These are phyloP conservation scores for Diutina sp. DNA, from an alignment of 1,139 yeast genomes.

Conservation along the genomic window DNA sequence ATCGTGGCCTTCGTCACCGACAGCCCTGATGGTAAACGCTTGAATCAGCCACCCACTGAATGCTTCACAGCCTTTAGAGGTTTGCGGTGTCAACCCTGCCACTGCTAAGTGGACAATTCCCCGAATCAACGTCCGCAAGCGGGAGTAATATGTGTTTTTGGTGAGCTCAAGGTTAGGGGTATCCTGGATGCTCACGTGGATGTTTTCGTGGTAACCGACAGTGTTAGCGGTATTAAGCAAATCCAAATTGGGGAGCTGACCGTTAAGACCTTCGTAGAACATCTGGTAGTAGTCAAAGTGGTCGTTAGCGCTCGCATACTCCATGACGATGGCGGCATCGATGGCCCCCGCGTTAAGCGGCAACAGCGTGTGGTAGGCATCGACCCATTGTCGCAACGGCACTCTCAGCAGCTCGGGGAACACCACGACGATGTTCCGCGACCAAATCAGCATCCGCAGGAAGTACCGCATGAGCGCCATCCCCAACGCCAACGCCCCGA, in stretches of 20 bases:
- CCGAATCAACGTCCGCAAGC: slow-evolving; percentile 46
- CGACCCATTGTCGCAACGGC: slow-evolving; percentile 80
- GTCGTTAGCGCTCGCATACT: slow-evolving; percentile 58
- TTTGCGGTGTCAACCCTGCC: slow-evolving; percentile 48
- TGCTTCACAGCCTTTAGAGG: slow-evolving; percentile 64
- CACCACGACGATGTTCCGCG: slow-evolving; percentile 82
- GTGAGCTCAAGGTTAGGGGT: slow-evolving; percentile 33
- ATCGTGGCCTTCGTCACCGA: slow-evolving; percentile 41
- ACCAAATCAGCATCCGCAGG: slow-evolving; percentile 84
- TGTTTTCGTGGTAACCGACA: slow-evolving; percentile 62
- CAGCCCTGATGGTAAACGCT: slow-evolving; percentile 69
- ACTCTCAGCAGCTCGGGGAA: slow-evolving; percentile 62
- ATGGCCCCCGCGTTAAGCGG: slow-evolving; percentile 92
- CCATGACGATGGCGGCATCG: slow-evolving; percentile 82
- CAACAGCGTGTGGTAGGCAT: slow-evolving; percentile 79
- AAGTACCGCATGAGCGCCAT: slow-evolving; percentile 71
- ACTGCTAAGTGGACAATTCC: slow-evolving; percentile 60
- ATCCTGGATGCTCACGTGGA: slow-evolving; percentile 57
- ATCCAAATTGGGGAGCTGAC: slow-evolving; percentile 91
- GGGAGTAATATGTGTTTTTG: slow-evolving; percentile 33
- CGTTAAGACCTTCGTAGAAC: slow-evolving; percentile 80
- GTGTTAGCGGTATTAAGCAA: slow-evolving; percentile 68
- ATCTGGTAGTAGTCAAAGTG: slow-evolving; percentile 65
- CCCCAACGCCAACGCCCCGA: slow-evolving; percentile 70
- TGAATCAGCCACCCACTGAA: slow-evolving; percentile 97